Base-by-base conservation (phyloP, 345 rosid species). In the Salix purpurea region DNA sequence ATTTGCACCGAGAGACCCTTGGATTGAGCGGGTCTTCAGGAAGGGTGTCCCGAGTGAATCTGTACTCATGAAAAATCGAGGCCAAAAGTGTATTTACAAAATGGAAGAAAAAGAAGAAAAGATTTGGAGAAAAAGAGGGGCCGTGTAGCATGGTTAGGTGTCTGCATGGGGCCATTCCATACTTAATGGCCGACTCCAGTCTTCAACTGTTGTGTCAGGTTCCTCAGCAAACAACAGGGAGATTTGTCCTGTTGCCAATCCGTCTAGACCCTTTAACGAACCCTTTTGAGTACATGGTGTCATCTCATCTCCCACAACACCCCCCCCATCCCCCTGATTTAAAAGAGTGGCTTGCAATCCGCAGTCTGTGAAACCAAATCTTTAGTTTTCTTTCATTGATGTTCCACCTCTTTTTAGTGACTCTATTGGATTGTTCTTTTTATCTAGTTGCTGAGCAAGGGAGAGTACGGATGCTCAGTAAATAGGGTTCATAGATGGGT, bases 1-100 rank as follows among this genome's bases (percentile, higher is more conserved):
- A 76, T 76, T 44, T 36, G 3, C 7, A 10, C 16, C 2, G 10
- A 28, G 50, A 60, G 30, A 3, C 30, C 32, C 24, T 19, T 9
- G 52, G 39, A 54, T 39, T 52, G 79, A 78, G 65, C 83, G 77
- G 87, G 87, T 84, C 83, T 77, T 62, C 44, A 71, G 87, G 85
- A 67, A 46, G 6, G 13, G 62, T 76, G 84, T 69, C 70, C 46
- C 21, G 74, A 44, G 70, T 21, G 28, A 70, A 58, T 32, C 19
- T 52, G 52, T 8, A 1, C 1, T 7, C 18, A 50, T 34, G 7
- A 60, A 6, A 66, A 15, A 39, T 26, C 34, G 13, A 64, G 44
- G 44, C 23, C 67, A 64, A 75, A 72, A 48, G 12, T 42, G n/a
- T 9, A n/a, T 40, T 23, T 61, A 15, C 71, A 28, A 79, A 70